Evolutionary conservation across 495 filamentous ascomycete species (phyloP).

Genomic region (Daldinia bambusicola): DNA sequence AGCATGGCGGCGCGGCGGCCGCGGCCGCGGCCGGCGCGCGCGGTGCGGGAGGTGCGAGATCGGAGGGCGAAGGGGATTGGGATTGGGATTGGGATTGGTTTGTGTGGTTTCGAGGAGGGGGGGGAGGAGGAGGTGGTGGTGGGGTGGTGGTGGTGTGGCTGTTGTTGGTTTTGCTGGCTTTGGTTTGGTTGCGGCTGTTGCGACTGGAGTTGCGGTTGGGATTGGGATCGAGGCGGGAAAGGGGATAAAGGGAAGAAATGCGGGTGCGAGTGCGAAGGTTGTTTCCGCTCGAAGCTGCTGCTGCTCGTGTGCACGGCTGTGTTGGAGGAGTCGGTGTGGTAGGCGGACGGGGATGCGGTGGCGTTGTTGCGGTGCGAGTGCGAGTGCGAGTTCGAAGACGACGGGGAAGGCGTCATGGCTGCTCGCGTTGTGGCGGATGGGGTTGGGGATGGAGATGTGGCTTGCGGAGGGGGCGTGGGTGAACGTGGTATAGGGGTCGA

Average conservation of each 20-base stretch:
- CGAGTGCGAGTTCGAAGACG: conserved; percentile 1
- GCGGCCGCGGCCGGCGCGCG: too few species aligned
- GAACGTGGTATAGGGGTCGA: neutral
- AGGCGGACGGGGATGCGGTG: neutral
- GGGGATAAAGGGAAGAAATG: too few species aligned
- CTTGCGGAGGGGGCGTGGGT: conserved; percentile 1
- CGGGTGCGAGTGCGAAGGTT: neutral
- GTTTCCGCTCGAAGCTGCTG: conserved; percentile 18
- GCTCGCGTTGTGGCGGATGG: neutral
- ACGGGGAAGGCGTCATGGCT: conserved; percentile 4
- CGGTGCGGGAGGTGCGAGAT: too few species aligned
- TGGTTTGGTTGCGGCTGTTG: too few species aligned
- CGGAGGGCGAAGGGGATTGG: neutral
- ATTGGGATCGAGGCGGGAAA: too few species aligned
- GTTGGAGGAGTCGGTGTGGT: conserved; percentile 23
- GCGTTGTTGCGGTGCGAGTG: neutral
- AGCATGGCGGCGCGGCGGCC: conserved; percentile 15
- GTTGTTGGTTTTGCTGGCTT: too few species aligned
- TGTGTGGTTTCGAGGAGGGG: neutral
- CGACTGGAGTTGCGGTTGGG: too few species aligned
- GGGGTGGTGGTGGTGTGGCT: neutral
- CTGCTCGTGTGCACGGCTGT: conserved; percentile 29
- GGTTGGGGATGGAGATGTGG: neutral
- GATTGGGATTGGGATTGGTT: neutral
- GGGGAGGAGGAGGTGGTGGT: neutral